Percentiles rank a stretch among this genome's conserved stretches.
Conservation (phyloP, 2,329 filamentous ascomycete genomes). For the Daldinia sp. region DNA sequence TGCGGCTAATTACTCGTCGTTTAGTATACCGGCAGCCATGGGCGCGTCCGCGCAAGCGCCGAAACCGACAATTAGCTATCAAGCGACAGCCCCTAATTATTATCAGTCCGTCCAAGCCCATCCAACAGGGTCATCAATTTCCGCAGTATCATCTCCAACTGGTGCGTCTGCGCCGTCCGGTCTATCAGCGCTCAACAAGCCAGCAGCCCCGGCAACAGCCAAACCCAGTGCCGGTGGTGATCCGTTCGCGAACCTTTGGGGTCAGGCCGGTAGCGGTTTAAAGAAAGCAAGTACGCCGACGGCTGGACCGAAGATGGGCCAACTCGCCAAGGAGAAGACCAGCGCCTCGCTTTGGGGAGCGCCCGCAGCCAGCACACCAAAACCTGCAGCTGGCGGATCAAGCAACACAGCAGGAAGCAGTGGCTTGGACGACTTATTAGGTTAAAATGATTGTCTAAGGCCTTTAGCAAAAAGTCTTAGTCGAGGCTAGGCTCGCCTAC, state of each 20-base stretch:
- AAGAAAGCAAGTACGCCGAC: constrained; percentile 74
- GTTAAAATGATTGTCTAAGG: constrained; percentile 32
- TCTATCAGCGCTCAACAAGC: constrained; percentile 58
- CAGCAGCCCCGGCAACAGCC: constrained; percentile 54
- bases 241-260: constrained; percentile 90
- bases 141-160: constrained; percentile 38
- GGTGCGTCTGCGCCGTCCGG: constrained; percentile 42
- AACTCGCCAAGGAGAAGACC: constrained; percentile 98
- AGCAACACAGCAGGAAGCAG: constrained; percentile 36
- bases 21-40: constrained; percentile 58
- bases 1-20: constrained; percentile 70
- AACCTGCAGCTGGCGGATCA: constrained; percentile 29
- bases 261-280: constrained; percentile 74
- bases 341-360: constrained; percentile 93
- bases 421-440: constrained; percentile 47
- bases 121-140: constrained; percentile 46
- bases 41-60: constrained; percentile 53
- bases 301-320: constrained; percentile 82
- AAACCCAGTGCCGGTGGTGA: constrained; percentile 74
- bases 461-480: constrained; percentile 3
- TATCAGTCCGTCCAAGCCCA: constrained; percentile 77
- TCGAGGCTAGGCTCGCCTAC: constrained; percentile 2
- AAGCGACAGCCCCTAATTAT: constrained; percentile 88
- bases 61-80: constrained; percentile 70
- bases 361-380: constrained; percentile 53